Evolutionary conservation across 768 basidiomycete species (phyloP).

Genomic region (Coprinopsis strossmayeri): DNA sequence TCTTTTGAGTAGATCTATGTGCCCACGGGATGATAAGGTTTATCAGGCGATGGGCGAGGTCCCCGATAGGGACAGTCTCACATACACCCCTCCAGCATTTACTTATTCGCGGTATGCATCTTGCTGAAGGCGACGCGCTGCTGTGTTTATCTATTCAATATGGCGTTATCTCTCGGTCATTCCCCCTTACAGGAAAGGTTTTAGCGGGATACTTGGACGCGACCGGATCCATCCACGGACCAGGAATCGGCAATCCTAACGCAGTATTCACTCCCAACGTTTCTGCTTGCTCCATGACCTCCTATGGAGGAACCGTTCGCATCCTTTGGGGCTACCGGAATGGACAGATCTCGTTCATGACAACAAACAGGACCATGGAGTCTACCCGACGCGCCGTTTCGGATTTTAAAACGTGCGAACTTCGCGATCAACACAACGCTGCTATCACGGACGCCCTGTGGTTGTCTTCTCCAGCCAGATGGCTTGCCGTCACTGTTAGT

Average conservation of each 20-base stretch:
- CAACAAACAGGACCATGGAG: conserved; percentile 55
- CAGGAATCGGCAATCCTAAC: conserved; percentile 69
- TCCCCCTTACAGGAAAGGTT: conserved; percentile 63
- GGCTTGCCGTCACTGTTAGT: conserved; percentile 44
- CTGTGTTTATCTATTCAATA: conserved; percentile 59
- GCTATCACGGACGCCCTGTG: conserved; percentile 51
- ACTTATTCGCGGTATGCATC: conserved; percentile 48
- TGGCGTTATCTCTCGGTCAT: conserved; percentile 67
- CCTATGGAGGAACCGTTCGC: conserved; percentile 59
- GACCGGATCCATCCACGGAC: conserved; percentile 47
- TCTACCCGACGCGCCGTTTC: conserved; percentile 35
- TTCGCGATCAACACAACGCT: conserved; percentile 61
- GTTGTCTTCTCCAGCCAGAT: conserved; percentile 24
- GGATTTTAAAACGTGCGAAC: conserved; percentile 39
- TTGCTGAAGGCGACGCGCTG: conserved; percentile 40
- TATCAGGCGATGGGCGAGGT: conserved; percentile 63
- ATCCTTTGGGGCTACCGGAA: conserved; percentile 69
- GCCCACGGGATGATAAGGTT: background rate
- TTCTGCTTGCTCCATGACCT: conserved; percentile 48
- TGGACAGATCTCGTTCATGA: conserved; percentile 61
- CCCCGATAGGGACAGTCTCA: conserved; percentile 50
- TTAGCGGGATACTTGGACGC: conserved; percentile 66
- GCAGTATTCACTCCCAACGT: conserved; percentile 68
- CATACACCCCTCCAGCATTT: conserved; percentile 64
- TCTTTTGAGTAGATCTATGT: background rate